A percentile compares a stretch with the other conserved stretches of the same genome.
phyloP scores from a whole-genome alignment of 1,284 basidiomycete species.

The Pseudozyma sp. region DNA sequence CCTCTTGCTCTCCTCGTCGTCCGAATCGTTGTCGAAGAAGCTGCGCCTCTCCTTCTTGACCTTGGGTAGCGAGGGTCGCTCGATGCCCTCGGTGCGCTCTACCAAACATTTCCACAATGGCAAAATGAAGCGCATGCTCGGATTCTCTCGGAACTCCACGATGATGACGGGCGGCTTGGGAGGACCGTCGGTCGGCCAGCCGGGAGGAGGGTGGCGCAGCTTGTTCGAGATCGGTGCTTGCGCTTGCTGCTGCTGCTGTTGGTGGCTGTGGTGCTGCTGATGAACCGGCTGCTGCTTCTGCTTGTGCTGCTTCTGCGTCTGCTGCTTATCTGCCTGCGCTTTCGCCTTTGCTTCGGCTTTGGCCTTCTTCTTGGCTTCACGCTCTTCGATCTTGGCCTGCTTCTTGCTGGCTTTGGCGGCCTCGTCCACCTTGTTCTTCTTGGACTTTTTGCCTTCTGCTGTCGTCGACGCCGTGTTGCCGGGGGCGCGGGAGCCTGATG shows the following conservation, averaged over 20 bases:
- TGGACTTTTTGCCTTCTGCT: slow-evolving; percentile 43
- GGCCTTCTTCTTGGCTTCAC: slow-evolving; percentile 52
- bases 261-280: slow-evolving; percentile 16
- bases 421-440: slow-evolving; percentile 49
- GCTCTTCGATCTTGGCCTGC: slow-evolving; percentile 52
- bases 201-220: slow-evolving; percentile 47
- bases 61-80: slow-evolving; percentile 41
- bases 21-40: slow-evolving; percentile 53
- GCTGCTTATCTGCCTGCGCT: slow-evolving; percentile 37
- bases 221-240: slow-evolving; percentile 29
- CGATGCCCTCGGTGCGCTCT: slow-evolving; percentile 54
- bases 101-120: slow-evolving; percentile 63
- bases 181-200: slow-evolving; percentile 51
- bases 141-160: slow-evolving; percentile 67
- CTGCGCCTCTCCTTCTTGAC: slow-evolving; percentile 50
- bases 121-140: slow-evolving; percentile 62
- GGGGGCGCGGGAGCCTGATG: slow-evolving; percentile 22
- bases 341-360: slow-evolving; percentile 53
- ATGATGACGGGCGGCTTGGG: slow-evolving; percentile 63
- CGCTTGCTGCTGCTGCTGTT: slow-evolving; percentile 22
- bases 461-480: slow-evolving; percentile 19
- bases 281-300: slow-evolving; percentile 36
- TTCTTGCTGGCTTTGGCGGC: slow-evolving; percentile 48
- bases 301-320: slow-evolving; percentile 37
- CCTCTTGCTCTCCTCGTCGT: slow-evolving; percentile 43